Conservation (phyloP, 768 basidiomycete genomes). For the Calocera viscosa region DNA sequence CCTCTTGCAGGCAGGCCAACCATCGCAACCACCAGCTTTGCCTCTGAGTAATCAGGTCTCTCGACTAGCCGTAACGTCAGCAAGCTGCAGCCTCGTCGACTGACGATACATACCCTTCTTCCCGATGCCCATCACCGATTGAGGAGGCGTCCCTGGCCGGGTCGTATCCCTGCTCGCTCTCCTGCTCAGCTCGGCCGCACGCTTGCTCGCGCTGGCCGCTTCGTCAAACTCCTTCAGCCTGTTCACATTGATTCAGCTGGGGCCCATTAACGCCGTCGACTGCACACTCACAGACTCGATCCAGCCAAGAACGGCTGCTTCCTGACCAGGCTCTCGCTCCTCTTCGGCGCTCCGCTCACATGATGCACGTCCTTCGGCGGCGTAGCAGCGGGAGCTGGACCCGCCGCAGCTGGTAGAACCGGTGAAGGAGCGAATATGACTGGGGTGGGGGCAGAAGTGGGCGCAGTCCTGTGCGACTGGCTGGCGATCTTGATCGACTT, state of each 20-base stretch:
- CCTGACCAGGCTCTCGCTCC: conserved; percentile 1
- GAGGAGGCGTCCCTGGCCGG: conserved; percentile 63
- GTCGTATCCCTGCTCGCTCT: conserved; percentile 58
- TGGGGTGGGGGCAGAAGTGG: background rate
- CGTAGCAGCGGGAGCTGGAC: background rate
- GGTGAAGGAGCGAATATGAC: background rate
- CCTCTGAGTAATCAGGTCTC: conserved; percentile 96
- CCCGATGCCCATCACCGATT: conserved; percentile 77
- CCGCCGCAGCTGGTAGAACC: background rate
- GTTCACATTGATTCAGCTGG: background rate
- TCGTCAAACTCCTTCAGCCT: conserved; percentile 17
- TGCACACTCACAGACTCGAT: background rate
- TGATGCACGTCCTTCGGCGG: background rate
- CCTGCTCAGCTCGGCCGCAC: conserved; percentile 57
- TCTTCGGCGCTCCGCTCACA: background rate
- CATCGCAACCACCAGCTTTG: conserved; percentile 97
- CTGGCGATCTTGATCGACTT: conserved; percentile 1
- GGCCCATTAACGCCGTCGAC: background rate
- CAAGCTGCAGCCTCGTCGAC: conserved; percentile 10
- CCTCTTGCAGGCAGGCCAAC: conserved; percentile 96
- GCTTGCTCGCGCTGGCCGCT: conserved; percentile 16
- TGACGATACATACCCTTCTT: conserved; percentile 53
- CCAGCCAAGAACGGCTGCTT: conserved; percentile 5
- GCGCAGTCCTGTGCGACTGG: background rate
- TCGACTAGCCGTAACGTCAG: conserved; percentile 42